Evolutionary conservation across 768 basidiomycete species (phyloP).

Genomic region (Suillus plorans): DNA sequence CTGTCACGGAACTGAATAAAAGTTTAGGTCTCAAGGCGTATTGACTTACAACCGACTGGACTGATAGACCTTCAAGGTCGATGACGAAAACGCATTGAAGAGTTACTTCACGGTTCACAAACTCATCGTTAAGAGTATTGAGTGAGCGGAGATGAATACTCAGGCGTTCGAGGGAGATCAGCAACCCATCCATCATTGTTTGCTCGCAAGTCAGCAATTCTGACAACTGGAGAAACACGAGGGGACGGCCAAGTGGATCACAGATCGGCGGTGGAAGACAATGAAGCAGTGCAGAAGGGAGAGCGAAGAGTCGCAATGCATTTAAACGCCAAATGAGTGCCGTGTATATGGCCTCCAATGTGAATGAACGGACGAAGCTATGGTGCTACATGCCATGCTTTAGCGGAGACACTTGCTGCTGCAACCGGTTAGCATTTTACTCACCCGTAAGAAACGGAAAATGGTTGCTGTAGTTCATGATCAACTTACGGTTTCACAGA

Average conservation of each 20-base stretch:
- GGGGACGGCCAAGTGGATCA: slow-evolving; percentile 67
- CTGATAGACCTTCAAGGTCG: slow-evolving; percentile 57
- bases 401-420: slow-evolving; percentile 8
- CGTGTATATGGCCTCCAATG: slow-evolving; percentile 56
- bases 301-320: slow-evolving; percentile 32
- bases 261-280: slow-evolving; percentile 53
- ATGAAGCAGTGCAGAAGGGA: slow-evolving; percentile 36
- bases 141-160: slow-evolving; percentile 54
- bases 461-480: slow-evolving; percentile 40
- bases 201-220: slow-evolving; percentile 40
- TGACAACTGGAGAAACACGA: slow-evolving; percentile 53
- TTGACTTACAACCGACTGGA: slow-evolving; percentile 55
- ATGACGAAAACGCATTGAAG: slow-evolving; percentile 69
- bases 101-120: slow-evolving; percentile 33
- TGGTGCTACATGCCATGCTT: slow-evolving; percentile 48
- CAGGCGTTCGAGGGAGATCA: slow-evolving; percentile 55
- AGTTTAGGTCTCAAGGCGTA: slow-evolving; percentile 7
- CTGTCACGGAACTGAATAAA: slow-evolving; percentile 31
- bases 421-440: slow-evolving; percentile 17
- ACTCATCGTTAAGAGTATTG: slow-evolving; percentile 33
- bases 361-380: slow-evolving; percentile 61
- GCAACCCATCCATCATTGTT: slow-evolving; percentile 40
- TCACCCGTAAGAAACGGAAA: slow-evolving; percentile 64
- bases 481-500: background rate
- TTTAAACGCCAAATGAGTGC: slow-evolving; percentile 56